Evolutionary conservation across 73 alveolate species (phyloP).

Genomic region (Paramecium tetraurelia): DNA sequence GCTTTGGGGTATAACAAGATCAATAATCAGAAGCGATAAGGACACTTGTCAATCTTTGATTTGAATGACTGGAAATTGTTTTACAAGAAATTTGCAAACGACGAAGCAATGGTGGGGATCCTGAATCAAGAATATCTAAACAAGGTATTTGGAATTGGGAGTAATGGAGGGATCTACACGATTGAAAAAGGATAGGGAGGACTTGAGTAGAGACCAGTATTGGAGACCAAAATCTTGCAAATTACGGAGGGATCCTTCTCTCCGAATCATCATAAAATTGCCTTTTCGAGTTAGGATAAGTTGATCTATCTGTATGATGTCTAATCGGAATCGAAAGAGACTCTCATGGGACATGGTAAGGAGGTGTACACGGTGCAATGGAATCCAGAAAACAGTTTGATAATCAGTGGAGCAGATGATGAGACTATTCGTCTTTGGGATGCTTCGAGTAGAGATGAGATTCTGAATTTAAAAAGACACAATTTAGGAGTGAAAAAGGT

Average conservation of each 20-base stretch:
- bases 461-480: constrained; percentile 1
- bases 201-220: constrained; percentile 30
- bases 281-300: neutral
- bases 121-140: constrained; percentile 1
- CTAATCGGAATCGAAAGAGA: neutral
- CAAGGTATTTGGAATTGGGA: constrained; percentile 27
- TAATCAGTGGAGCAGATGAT: constrained; percentile 48
- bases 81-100: constrained; percentile 33
- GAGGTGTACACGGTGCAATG: constrained; percentile 18
- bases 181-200: constrained; percentile 28
- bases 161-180: constrained; percentile 39
- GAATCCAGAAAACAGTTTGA: neutral
- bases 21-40: neutral
- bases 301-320: constrained; percentile 6
- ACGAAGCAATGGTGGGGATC: constrained; percentile 38
- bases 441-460: constrained; percentile 9
- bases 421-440: constrained; percentile 50
- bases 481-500: constrained; percentile 32
- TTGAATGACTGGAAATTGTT: constrained; percentile 20
- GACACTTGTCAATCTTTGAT: constrained; percentile 21
- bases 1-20: constrained; percentile 40
- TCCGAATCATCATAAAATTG: constrained; percentile 10
- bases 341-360: constrained; percentile 13
- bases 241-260: neutral
- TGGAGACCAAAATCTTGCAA: neutral